Evolutionary conservation across 1,284 basidiomycete genomes (phyloP), one percentile per base, ranked within the genome.

Genomic region (Rhodotorula sp.): DNA sequence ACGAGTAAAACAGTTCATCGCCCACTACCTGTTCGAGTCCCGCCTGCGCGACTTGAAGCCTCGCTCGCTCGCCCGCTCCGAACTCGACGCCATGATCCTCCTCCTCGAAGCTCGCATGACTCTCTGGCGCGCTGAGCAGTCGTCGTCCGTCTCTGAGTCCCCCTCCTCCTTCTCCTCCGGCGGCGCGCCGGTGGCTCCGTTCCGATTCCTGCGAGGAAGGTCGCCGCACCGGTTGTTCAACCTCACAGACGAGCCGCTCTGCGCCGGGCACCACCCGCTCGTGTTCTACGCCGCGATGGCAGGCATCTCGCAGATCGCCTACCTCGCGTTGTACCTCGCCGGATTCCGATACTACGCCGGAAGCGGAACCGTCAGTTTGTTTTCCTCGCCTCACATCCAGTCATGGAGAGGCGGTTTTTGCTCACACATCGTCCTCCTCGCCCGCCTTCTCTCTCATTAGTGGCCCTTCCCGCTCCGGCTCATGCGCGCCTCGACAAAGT

Each of bases 311-410:
- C 65, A 53, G 30, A 20, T 66, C 14, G 54, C 64, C n/a, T 62
- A 67, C 46, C 14, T 62, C 10, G 57, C 61, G 14, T 53, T 75
- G 17, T 69, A 62, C 30, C 18, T 48, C 2, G 67, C 62, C 12
- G 74, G 74, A 0, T 75, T 75, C 58, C 62, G 66, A 8, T 75
- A 71, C 57, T 75, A 74, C 26, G 72, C 67, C 17, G 37, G 42
- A 24, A 22, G 29, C 24, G 48, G 24, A 37, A 37, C 48, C 37
- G 53, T 14, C 48, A 63, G 20, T 66, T 63, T 14, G 24, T 59
- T 53, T n/a, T 10, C 45, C 0, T 10, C 20, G 3, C 17, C 2
- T 0, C 24, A 0, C 7, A 7, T 18, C 26, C 3, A 18, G 5
- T 33, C 1, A 29, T n/a, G n/a, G n/a, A 12, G 37, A 42, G 37